Evolutionary conservation across 495 filamentous ascomycete genomes (phyloP).

Genomic region (Penicillium goetzii): DNA sequence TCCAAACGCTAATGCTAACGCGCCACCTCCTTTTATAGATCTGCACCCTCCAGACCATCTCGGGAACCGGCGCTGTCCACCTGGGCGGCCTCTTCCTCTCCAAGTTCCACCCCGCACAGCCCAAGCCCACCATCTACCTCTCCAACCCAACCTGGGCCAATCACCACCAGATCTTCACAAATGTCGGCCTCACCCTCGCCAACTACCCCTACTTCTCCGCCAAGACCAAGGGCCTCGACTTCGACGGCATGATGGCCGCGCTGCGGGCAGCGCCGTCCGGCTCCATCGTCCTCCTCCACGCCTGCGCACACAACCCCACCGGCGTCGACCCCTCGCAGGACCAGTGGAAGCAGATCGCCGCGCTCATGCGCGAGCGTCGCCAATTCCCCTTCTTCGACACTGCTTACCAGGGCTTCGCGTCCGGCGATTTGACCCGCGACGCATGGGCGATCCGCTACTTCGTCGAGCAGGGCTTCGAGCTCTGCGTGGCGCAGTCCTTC

Average conservation of each 20-base stretch:
- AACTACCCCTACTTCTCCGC: slow-evolving; percentile 92
- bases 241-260: slow-evolving; percentile 78
- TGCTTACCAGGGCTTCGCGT: slow-evolving; percentile 98
- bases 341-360: slow-evolving; percentile 90
- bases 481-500: slow-evolving; percentile 93
- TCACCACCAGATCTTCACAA: slow-evolving; percentile 97
- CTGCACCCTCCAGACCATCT: slow-evolving; percentile 61
- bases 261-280: slow-evolving; percentile 71
- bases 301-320: slow-evolving; percentile 97
- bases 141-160: slow-evolving; percentile 97
- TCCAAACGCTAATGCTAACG: neutral
- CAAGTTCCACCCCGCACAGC: slow-evolving; percentile 51
- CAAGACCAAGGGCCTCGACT: slow-evolving; percentile 86
- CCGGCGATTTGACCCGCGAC: slow-evolving; percentile 82
- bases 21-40: slow-evolving; percentile 35
- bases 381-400: slow-evolving; percentile 99
- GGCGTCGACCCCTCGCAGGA: slow-evolving; percentile 93
- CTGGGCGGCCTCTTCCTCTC: slow-evolving; percentile 60
- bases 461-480: slow-evolving; percentile 91
- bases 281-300: slow-evolving; percentile 89
- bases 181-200: slow-evolving; percentile 77
- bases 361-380: slow-evolving; percentile 68
- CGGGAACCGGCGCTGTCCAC: slow-evolving; percentile 62
- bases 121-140: slow-evolving; percentile 76
- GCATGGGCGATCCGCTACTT: slow-evolving; percentile 93